Percentiles rank a stretch among this genome's conserved stretches.
These are phyloP conservation scores for Scleromitrula shiraiana DNA, from an alignment of 2,329 filamentous ascomycete genomes.

Conservation along the genomic window DNA sequence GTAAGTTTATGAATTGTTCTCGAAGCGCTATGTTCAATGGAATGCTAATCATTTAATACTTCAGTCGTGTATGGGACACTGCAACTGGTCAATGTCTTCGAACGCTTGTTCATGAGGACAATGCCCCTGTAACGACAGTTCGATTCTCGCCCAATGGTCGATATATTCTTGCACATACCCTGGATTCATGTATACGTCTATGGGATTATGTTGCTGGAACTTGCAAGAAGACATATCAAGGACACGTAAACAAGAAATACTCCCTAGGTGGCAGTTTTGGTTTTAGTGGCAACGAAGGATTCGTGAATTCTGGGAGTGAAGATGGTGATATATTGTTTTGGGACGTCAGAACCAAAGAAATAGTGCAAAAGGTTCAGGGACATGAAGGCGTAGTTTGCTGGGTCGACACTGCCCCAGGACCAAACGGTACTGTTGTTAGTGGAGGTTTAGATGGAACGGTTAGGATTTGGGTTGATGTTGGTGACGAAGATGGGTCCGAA, in stretches of 20 bases:
- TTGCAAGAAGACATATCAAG: slow-evolving; percentile 96
- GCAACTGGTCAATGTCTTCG: slow-evolving; percentile 89
- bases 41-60: neutral
- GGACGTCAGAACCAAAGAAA: slow-evolving; percentile 80
- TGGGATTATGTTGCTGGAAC: slow-evolving; percentile 93
- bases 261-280: slow-evolving; percentile 83
- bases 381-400: slow-evolving; percentile 55
- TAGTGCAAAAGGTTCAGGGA: slow-evolving; percentile 60
- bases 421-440: slow-evolving; percentile 46
- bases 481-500: slow-evolving; percentile 16
- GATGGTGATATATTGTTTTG: slow-evolving; percentile 80
- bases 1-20: slow-evolving; percentile 36
- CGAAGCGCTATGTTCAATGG: slow-evolving; percentile 7
- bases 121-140: slow-evolving; percentile 80
- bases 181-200: slow-evolving; percentile 81
- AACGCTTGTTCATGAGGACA: slow-evolving; percentile 93
- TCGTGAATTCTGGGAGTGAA: slow-evolving; percentile 79
- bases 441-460: slow-evolving; percentile 55
- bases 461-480: slow-evolving; percentile 48
- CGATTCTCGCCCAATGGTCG: slow-evolving; percentile 92
- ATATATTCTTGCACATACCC: slow-evolving; percentile 83
- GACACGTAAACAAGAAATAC: slow-evolving; percentile 76
- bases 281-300: slow-evolving; percentile 47
- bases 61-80: slow-evolving; percentile 86
- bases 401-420: slow-evolving; percentile 52